Percentiles rank a stretch among this genome's conserved stretches.
phyloP scores from a whole-genome alignment of 2,329 filamentous ascomycete genomes.

The Alternaria brassicicola region DNA sequence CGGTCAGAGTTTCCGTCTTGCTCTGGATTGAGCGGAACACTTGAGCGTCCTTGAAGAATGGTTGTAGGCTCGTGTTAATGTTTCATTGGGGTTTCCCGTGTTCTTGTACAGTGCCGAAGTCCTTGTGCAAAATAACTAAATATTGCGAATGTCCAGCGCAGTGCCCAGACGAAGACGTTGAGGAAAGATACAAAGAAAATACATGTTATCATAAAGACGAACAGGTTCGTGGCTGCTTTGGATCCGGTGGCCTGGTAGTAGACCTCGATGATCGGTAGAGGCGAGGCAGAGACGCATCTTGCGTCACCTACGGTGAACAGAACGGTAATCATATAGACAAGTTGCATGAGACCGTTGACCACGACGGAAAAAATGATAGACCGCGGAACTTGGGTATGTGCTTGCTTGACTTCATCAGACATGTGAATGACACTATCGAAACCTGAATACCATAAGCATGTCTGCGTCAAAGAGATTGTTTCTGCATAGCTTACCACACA shows the following conservation, averaged over 20 bases:
- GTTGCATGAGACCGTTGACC: constrained; percentile 50
- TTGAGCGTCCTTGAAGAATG: background rate
- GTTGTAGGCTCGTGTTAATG: background rate
- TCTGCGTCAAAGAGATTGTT: background rate
- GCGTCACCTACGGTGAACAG: constrained; percentile 54
- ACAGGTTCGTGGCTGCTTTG: constrained; percentile 52
- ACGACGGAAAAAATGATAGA: constrained; percentile 54
- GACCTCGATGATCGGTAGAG: constrained; percentile 56
- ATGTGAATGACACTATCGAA: constrained; percentile 56
- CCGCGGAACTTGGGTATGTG: constrained; percentile 28
- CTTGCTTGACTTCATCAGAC: constrained; percentile 36
- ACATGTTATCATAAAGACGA: constrained; percentile 35
- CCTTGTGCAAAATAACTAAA: background rate
- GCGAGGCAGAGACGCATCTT: constrained; percentile 43
- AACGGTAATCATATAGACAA: constrained; percentile 53
- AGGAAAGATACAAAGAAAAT: constrained; percentile 47
- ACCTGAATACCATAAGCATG: constrained; percentile 32
- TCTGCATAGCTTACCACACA: background rate
- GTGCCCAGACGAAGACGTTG: constrained; percentile 54
- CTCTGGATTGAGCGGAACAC: background rate
- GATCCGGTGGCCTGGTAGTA: constrained; percentile 47
- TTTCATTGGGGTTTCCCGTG: background rate
- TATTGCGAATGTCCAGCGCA: constrained; percentile 57
- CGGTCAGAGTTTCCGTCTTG: background rate
- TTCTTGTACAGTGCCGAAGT: background rate